Evolutionary conservation across 2,329 filamentous ascomycete species (phyloP).

Genomic region (Colletotrichum sp.): DNA sequence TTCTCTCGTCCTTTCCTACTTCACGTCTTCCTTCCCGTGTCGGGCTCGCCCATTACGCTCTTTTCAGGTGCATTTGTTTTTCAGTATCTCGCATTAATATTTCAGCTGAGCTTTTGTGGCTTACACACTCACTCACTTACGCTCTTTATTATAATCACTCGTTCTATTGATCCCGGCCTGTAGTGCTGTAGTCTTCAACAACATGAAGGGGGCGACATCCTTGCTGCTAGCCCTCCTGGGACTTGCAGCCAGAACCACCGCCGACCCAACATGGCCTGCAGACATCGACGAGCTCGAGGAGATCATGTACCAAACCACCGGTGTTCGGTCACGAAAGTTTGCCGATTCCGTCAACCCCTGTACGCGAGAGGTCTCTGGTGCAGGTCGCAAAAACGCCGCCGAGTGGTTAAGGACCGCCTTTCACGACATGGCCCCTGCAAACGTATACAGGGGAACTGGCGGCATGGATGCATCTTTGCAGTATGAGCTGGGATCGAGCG

Average conservation of each 20-base stretch:
- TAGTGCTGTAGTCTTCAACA: constrained; percentile 19
- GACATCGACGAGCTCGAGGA: constrained; percentile 67
- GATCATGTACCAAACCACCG: constrained; percentile 64
- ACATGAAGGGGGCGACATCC: constrained; percentile 32
- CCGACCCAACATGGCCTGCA: constrained; percentile 66
- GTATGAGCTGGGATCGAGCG: constrained; percentile 57
- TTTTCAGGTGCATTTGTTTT: background rate
- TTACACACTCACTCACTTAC: background rate
- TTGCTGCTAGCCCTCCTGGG: constrained; percentile 40
- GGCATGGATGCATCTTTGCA: constrained; percentile 66
- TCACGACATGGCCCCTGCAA: constrained; percentile 66
- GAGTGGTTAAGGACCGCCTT: constrained; percentile 68
- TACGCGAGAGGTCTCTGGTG: constrained; percentile 54
- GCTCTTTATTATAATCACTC: background rate
- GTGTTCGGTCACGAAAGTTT: constrained; percentile 60
- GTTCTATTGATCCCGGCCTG: background rate
- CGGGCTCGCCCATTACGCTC: background rate
- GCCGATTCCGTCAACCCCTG: constrained; percentile 63
- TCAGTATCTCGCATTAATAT: background rate
- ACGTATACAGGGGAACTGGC: constrained; percentile 50
- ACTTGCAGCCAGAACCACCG: constrained; percentile 37
- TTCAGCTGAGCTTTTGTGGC: background rate
- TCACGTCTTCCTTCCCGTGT: background rate
- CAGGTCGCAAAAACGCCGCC: constrained; percentile 62
- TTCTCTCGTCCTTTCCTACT: background rate